phyloP scores from a whole-genome alignment of 2,329 filamentous ascomycete species.

The Talaromyces sp. region DNA sequence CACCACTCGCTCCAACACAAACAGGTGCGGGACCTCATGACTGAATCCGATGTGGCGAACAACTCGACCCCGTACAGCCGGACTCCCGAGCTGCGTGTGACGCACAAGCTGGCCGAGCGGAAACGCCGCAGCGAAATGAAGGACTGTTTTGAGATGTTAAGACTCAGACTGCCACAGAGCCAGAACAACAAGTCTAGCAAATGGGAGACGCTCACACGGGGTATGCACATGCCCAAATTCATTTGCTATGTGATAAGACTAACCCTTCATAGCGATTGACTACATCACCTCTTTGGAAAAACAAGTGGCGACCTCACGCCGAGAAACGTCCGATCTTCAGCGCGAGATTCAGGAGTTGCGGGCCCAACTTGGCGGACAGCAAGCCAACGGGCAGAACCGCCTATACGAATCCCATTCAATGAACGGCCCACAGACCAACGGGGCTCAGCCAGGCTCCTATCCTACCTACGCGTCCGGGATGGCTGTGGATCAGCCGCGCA shows the following conservation, averaged over 20 bases:
- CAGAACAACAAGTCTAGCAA: conserved; percentile 49
- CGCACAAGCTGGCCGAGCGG: conserved; percentile 46
- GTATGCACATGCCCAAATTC: conserved; percentile 19
- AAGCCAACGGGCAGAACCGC: conserved; percentile 26
- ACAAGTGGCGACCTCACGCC: conserved; percentile 29
- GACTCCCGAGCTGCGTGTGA: conserved; percentile 45
- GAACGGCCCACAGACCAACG: conserved; percentile 26
- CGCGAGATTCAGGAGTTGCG: conserved; percentile 34
- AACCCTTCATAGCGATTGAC: conserved; percentile 35
- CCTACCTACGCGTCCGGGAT: conserved; percentile 24
- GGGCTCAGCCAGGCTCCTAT: conserved; percentile 25
- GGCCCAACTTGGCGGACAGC: conserved; percentile 28
- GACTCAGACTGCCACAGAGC: conserved; percentile 38
- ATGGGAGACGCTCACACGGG: conserved; percentile 46
- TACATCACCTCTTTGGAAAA: conserved; percentile 43
- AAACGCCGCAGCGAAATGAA: conserved; percentile 50
- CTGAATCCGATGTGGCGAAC: conserved; percentile 36
- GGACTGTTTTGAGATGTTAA: conserved; percentile 44
- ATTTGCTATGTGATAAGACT: background rate
- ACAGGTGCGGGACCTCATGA: conserved; percentile 42
- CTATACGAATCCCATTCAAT: conserved; percentile 33
- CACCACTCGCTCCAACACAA: conserved; percentile 45
- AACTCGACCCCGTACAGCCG: conserved; percentile 43
- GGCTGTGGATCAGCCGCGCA: conserved; percentile 39
- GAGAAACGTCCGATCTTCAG: conserved; percentile 32